A percentile compares a stretch with the other conserved stretches of the same genome.
Conservation (phyloP, 108 stramenopile species). For the Mediolabrus comicus region DNA sequence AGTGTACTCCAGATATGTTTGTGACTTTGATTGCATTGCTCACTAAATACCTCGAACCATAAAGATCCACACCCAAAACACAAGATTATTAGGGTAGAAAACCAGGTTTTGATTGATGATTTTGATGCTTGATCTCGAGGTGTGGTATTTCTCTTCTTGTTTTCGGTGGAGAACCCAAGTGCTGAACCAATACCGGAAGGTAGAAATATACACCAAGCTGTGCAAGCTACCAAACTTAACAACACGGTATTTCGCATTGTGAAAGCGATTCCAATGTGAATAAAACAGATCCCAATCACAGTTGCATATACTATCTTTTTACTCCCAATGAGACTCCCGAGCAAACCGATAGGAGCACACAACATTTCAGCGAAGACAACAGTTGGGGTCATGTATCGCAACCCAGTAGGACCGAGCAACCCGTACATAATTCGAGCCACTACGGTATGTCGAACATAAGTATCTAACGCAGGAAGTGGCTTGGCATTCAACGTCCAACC, state of each 20-base stretch:
- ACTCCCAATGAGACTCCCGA: conserved; percentile 58
- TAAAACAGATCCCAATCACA: conserved; percentile 51
- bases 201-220: conserved; percentile 70
- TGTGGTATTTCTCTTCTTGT: not conserved
- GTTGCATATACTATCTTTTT: conserved; percentile 33
- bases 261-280: conserved; percentile 82
- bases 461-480: conserved; percentile 81
- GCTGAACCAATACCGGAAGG: conserved; percentile 40
- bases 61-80: conserved; percentile 60
- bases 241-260: conserved; percentile 77
- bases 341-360: conserved; percentile 54
- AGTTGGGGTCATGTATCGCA: conserved; percentile 73
- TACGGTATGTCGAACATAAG: conserved; percentile 78
- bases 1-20: conserved; percentile 74
- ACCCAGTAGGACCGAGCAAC: conserved; percentile 66
- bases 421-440: conserved; percentile 76
- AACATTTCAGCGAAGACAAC: conserved; percentile 81
- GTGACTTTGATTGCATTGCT: conserved; percentile 63
- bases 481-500: conserved; percentile 77
- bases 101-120: not conserved
- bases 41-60: conserved; percentile 75
- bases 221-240: conserved; percentile 73
- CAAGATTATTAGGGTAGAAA: conserved; percentile 41
- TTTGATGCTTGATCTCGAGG: not conserved
- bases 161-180: conserved; percentile 10